Conservation (phyloP, 148 eudicot species). For the Polygonum maritimum region DNA sequence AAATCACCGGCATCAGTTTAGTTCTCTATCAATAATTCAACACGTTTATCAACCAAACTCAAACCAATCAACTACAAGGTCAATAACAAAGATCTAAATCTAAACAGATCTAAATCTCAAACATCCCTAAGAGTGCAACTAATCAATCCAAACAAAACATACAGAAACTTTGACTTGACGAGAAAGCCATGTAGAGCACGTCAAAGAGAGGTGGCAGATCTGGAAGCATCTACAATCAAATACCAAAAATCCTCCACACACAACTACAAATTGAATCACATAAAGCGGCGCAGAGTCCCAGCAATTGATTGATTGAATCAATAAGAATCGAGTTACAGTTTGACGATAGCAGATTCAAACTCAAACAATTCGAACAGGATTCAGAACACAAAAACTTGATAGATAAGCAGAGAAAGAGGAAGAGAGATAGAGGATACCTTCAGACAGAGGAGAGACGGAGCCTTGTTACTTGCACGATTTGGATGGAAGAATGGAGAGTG, state of each 20-base stretch:
- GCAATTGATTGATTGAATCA: neutral
- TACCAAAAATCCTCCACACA: neutral
- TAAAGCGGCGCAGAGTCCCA: neutral
- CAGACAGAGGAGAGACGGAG: neutral
- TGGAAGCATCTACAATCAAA: neutral
- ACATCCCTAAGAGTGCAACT: neutral
- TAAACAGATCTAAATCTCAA: neutral
- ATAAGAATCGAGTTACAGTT: neutral
- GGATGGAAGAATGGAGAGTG: slow-evolving; percentile 6
- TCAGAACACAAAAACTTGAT: neutral
- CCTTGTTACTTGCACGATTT: slow-evolving; percentile 1
- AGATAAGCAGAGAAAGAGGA: neutral
- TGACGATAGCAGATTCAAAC: neutral
- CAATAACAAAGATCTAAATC: neutral
- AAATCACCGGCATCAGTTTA: neutral
- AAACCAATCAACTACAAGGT: neutral
- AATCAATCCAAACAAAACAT: neutral
- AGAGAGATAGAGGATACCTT: neutral
- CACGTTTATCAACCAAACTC: neutral
- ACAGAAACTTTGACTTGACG: neutral
- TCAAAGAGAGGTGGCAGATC: neutral
- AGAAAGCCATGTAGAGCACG: neutral
- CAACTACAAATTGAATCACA: neutral
- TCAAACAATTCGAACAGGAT: neutral
- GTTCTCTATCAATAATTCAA: neutral